Evolutionary conservation across 2,329 filamentous ascomycete genomes (phyloP).

Genomic region (Xylariaceae sp.): DNA sequence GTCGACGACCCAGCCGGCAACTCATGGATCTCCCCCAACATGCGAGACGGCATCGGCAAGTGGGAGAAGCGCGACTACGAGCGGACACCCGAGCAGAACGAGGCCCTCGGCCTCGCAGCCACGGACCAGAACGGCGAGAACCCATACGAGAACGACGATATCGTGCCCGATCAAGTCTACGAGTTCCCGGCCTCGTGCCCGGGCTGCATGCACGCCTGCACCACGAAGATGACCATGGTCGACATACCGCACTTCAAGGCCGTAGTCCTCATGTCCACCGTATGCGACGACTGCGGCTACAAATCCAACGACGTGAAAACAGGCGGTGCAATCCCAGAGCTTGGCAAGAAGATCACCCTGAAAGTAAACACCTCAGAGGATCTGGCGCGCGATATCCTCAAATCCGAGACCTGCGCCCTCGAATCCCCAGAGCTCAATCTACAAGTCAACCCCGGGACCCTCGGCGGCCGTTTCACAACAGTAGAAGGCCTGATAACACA

Average conservation of each 20-base stretch:
- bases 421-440: constrained; percentile 84
- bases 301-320: constrained; percentile 97
- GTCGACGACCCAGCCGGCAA: constrained; percentile 93
- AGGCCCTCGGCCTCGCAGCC: constrained; percentile 67
- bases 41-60: constrained; percentile 76
- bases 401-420: constrained; percentile 87
- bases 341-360: constrained; percentile 79
- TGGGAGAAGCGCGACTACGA: constrained; percentile 83
- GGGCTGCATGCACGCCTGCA: constrained; percentile 79
- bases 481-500: constrained; percentile 91
- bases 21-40: constrained; percentile 89
- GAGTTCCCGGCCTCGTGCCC: constrained; percentile 88
- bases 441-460: constrained; percentile 84
- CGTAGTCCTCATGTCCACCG: constrained; percentile 91
- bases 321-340: constrained; percentile 82
- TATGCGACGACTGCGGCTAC: constrained; percentile 89
- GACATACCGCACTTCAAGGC: constrained; percentile 98
- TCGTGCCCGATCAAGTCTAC: constrained; percentile 89
- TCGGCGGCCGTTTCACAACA: constrained; percentile 94
- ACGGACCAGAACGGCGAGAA: constrained; percentile 47
- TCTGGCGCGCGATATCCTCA: constrained; percentile 87
- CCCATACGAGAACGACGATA: constrained; percentile 64
- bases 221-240: constrained; percentile 98
- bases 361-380: constrained; percentile 66
- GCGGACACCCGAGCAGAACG: constrained; percentile 82